A percentile compares a stretch with the other conserved stretches of the same genome.
These are phyloP conservation scores for Carex cristatella DNA, from an alignment of 176 grass and related monocot species.

Conservation along the genomic window DNA sequence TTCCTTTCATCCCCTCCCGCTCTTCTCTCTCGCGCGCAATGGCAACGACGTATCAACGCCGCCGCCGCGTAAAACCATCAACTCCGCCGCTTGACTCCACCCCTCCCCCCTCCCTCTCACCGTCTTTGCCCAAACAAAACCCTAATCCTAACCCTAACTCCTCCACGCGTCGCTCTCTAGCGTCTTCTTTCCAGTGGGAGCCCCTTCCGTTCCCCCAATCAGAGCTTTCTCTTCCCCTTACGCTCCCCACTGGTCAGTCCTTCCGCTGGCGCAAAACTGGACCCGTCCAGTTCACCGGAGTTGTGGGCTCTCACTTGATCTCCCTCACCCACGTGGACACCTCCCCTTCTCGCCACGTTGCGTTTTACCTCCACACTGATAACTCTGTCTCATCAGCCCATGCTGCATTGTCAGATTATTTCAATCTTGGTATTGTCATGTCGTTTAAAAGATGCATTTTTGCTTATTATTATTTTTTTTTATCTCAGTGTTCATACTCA, in stretches of 20 bases:
- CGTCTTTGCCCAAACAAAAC: constrained; percentile 2
- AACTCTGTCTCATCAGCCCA: constrained; percentile 21
- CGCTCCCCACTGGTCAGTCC: constrained; percentile 72
- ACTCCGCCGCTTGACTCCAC: constrained; percentile 12
- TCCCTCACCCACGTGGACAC: constrained; percentile 61
- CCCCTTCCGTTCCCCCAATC: constrained; percentile 40
- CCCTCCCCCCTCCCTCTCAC: constrained; percentile 1
- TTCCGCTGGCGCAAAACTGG: constrained; percentile 82
- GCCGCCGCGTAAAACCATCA: constrained; percentile 31
- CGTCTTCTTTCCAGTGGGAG: constrained; percentile 44
- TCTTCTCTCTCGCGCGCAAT: constrained; percentile 21
- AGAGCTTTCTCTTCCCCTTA: constrained; percentile 69
- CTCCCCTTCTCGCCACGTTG: constrained; percentile 61
- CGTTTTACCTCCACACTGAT: background rate
- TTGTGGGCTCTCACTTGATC: constrained; percentile 66
- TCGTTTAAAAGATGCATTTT: background rate
- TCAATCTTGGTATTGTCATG: constrained; percentile 36
- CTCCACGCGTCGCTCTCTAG: constrained; percentile 42
- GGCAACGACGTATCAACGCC: constrained; percentile 13
- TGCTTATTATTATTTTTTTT: background rate
- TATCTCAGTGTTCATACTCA: background rate
- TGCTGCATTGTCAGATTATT: constrained; percentile 50
- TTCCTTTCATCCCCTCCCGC: background rate
- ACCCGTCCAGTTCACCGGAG: constrained; percentile 54
- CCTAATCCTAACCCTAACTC: constrained; percentile 18